Evolutionary conservation across 768 basidiomycete species (phyloP).

Genomic region (Hortiboletus flavorubellus): DNA sequence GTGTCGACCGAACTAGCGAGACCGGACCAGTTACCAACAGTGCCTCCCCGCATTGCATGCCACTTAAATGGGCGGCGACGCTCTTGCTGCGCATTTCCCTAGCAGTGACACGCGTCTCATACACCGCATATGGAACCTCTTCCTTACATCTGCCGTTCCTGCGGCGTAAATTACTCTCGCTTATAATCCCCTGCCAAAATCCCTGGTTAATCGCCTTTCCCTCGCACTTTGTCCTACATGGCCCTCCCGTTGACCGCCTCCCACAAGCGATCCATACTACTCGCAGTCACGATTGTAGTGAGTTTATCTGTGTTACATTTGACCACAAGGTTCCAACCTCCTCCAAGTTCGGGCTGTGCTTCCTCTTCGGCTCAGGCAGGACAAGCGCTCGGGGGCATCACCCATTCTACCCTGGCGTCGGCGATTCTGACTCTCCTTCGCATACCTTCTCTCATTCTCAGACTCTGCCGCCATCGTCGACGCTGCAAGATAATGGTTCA

Average conservation of each 20-base stretch:
- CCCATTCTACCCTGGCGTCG: neutral
- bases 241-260: constrained; percentile 25
- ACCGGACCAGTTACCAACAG: too few relatives aligned
- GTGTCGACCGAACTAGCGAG: too few relatives aligned
- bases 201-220: neutral
- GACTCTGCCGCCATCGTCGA: neutral
- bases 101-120: too few relatives aligned
- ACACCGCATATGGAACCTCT: too few relatives aligned
- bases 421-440: neutral
- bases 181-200: neutral
- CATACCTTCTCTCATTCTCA: neutral
- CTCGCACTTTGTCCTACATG: constrained; percentile 9
- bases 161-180: too few relatives aligned
- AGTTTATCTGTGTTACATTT: neutral
- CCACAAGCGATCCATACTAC: constrained; percentile 29
- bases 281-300: constrained; percentile 27
- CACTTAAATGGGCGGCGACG: too few relatives aligned
- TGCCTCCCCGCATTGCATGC: too few relatives aligned
- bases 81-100: too few relatives aligned
- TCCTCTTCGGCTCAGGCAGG: constrained; percentile 18
- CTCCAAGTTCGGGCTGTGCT: constrained; percentile 18
- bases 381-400: constrained; percentile 1
- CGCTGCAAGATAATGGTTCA: neutral
- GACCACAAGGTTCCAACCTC: neutral
- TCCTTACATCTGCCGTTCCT: too few relatives aligned